Base-by-base conservation (phyloP, 331 rosid genomes). In the Spiraea crenata region DNA sequence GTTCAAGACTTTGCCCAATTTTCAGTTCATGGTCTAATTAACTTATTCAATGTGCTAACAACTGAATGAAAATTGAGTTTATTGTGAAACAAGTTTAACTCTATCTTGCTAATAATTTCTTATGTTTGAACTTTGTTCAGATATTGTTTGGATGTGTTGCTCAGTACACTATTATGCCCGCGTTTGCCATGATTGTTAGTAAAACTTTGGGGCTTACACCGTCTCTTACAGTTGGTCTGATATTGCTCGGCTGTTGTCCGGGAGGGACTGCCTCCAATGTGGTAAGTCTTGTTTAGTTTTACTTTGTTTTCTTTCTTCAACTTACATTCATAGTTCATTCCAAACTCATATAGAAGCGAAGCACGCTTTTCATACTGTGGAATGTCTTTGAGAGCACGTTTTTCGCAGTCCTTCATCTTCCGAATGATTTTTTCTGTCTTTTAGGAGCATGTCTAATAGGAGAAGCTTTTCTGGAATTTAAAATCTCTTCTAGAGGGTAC, bases 211-310 rank as follows among this genome's bases (percentile, higher is more conserved):
- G 82, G 57, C 77, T 81, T 55, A 25, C 85, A 4, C 85, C 82
- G 1, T 59, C 77, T 47, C 85, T 77, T 52, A 69, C 85, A 9
- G 80, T 74, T 6, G 85, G 85, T 46, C 73, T 81, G 54, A 65
- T 81, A 38, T 63, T 81, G 74, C 85, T 81, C 34, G 77, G 85
- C 31, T 81, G 85, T 70, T 81, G 85, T 39, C 85, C 85, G 14
- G 85, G 82, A 5, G 85, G 85, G 41, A 74, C 79, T 1, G 85
- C 85, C 50, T 81, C 85, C 63, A 81, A 74, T 65, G 85, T 81
- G 85, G 85, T 81, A 81, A 56, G 70, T 12, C 67, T 31, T 19
- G 49, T 57, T 48, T 65, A 45, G 44, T 31, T 16, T 31, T 50
- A 20, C 14, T 40, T 3, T 20, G n/a, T 7, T 57, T 52, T 55